Evolutionary conservation across 2,329 filamentous ascomycete species (phyloP), one percentile per base, ranked within the genome.

Genomic region (Xylaria arbuscula): DNA sequence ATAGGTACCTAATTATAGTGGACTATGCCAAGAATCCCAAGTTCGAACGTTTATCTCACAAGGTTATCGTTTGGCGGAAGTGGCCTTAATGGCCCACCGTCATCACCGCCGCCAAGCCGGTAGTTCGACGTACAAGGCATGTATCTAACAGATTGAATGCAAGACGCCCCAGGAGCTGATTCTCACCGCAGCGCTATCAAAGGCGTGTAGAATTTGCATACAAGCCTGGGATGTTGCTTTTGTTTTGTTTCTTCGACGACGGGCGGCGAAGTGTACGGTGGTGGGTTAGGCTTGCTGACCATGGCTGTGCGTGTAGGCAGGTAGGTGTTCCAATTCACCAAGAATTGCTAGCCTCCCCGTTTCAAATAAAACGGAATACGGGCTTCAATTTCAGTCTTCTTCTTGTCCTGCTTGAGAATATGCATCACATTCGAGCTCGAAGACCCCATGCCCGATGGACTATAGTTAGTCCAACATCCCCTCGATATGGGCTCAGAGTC

Each of bases 51-150:
- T 28, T 28, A 5, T 28, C 28, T 28, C 28, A 28, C 28, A 28
- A 28, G 28, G 28, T 28, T 28, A n/a, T n/a, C n/a, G n/a, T n/a
- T n/a, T n/a, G n/a, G n/a, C n/a, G n/a, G n/a, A n/a, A n/a, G n/a
- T n/a, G n/a, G n/a, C n/a, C n/a, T n/a, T n/a, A n/a, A n/a, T n/a
- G n/a, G n/a, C n/a, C n/a, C n/a, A n/a, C n/a, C n/a, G n/a, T n/a
- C n/a, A 64, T 64, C 55, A 64, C 40, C 60, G 50, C 50, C 55
- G 55, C 66, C 66, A 68, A 68, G 66, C 66, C 66, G 66, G 66
- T 56, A 68, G 62, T 68, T 68, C 62, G 51, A 64, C 59, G 63
- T 48, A 67, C 53, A 67, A 67, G 58, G 58, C 64, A 47, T 54
- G 38, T 66, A 57, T 42, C 51, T 57, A 62, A 51, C 40, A 57